Evolutionary conservation across 2,329 filamentous ascomycete species (phyloP), one percentile per base, ranked within the genome.

Genomic region (Xenoacremonium recifei): DNA sequence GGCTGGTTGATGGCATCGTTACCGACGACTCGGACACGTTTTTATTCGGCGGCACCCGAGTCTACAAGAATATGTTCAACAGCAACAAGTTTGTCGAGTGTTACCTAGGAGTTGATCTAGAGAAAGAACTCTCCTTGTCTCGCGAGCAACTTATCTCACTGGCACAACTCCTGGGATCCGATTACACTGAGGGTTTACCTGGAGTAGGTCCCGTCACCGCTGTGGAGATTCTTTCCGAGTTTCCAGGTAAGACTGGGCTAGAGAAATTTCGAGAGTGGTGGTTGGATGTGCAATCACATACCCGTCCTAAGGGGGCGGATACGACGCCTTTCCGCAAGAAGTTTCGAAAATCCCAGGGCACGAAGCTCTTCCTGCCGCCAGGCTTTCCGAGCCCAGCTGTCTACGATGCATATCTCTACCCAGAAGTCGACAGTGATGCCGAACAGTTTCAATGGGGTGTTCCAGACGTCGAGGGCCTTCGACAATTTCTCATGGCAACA

Each of bases 21-120:
- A 99, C 95, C 0, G 93, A 99, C 58, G 93, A 99, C 62, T 95
- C 87, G 3, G 93, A 99, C 71, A 95, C 85, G 1, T 99, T 99
- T 59, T 78, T 99, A 1, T 99, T 99, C 64, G 95, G 93, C 15
- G 95, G 93, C 27, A 99, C 90, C 0, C 79, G 92, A 15, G 87
- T 99, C 17, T 99, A 99, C 75, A 99, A 99, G 66, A 99, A 99
- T 71, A 95, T 99, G 90, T 99, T 99, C 75, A 99, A 96, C 66
- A 85, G 89, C 56, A 93, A 93, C 65, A 99, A 99, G 63, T 95
- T 89, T 56, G 93, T 99, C 31, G 93, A 99, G 68, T 97, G 93
- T 67, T 99, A 97, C 61, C 77, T 99, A 9, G 71, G 83, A 3
- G 74, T 72, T 0, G 93, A 99, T 58, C 73, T 99, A 1, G 89